Evolutionary conservation across 345 rosid genomes (phyloP).

Genomic region (Carallia pectinifolia): DNA sequence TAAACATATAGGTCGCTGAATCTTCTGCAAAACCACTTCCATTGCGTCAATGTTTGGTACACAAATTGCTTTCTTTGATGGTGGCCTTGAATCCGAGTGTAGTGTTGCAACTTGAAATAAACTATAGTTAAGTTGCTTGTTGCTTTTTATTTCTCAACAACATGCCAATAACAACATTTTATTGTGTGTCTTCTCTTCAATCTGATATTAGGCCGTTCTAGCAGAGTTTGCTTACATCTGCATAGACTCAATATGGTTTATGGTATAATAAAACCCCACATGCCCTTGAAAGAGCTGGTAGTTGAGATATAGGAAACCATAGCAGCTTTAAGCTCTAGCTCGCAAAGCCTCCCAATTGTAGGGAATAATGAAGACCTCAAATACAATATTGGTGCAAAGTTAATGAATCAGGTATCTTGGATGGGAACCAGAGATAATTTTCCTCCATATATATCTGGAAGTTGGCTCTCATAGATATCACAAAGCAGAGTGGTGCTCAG

Average conservation of each 20-base stretch:
- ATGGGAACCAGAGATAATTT: constrained; percentile 61
- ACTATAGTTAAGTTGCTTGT: too few species aligned
- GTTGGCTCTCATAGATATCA: constrained; percentile 78
- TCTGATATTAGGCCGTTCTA: too few species aligned
- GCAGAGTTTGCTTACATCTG: too few species aligned
- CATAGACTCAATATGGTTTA: not conserved
- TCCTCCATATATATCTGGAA: constrained; percentile 80
- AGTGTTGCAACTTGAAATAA: too few species aligned
- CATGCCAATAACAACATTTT: too few species aligned
- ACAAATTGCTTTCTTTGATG: too few species aligned
- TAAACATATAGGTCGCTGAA: too few species aligned
- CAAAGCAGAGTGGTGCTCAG: constrained; percentile 54
- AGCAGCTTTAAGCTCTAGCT: not conserved
- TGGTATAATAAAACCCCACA: not conserved
- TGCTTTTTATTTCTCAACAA: too few species aligned
- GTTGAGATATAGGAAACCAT: not conserved
- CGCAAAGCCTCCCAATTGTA: not conserved
- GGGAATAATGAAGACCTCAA: not conserved
- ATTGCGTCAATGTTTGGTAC: too few species aligned
- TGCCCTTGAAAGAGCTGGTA: not conserved
- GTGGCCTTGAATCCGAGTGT: too few species aligned
- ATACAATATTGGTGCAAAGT: not conserved
- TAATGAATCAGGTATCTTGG: constrained; percentile 42
- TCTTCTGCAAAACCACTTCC: too few species aligned
- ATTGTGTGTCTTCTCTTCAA: too few species aligned